A percentile compares a stretch with the other conserved stretches of the same genome.
Conservation (phyloP, 306 rosid species). For the Heteromeles arbutifolia region DNA sequence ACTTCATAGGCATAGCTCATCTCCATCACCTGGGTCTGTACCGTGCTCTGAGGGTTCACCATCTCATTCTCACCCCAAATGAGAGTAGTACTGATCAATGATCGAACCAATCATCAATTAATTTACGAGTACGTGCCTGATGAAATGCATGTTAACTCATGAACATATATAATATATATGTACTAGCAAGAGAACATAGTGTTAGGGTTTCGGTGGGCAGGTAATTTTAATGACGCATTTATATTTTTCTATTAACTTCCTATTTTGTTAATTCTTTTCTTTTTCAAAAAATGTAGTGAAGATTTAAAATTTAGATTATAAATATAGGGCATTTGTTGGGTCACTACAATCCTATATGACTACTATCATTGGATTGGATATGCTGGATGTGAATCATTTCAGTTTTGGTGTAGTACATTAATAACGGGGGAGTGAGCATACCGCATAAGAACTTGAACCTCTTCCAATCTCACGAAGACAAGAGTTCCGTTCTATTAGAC, state of each 20-base stretch:
- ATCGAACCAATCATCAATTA: not conserved
- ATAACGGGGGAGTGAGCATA: too few species aligned
- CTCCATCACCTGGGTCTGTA: conserved; percentile 27
- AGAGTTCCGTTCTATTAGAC: too few species aligned
- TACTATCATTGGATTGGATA: too few species aligned
- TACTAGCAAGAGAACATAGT: conserved; percentile 16
- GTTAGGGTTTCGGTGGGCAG: conserved; percentile 30
- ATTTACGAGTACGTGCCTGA: conserved; percentile 29
- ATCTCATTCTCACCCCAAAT: conserved; percentile 46
- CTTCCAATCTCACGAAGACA: too few species aligned
- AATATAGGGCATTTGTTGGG: not conserved
- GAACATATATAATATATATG: not conserved
- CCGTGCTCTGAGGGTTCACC: conserved; percentile 44
- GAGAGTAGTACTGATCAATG: conserved; percentile 13
- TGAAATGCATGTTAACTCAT: conserved; percentile 15
- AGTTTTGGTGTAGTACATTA: too few species aligned
- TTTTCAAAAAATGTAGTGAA: not conserved
- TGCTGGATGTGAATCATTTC: too few species aligned
- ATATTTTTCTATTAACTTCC: not conserved
- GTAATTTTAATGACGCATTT: conserved; percentile 28
- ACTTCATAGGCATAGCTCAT: conserved; percentile 40
- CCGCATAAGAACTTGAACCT: too few species aligned
- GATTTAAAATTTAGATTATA: not conserved
- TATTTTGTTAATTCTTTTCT: not conserved
- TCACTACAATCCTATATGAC: too few species aligned